Evolutionary conservation across 1,139 yeast species (phyloP).

Genomic region (Geotrichum bryndzae): DNA sequence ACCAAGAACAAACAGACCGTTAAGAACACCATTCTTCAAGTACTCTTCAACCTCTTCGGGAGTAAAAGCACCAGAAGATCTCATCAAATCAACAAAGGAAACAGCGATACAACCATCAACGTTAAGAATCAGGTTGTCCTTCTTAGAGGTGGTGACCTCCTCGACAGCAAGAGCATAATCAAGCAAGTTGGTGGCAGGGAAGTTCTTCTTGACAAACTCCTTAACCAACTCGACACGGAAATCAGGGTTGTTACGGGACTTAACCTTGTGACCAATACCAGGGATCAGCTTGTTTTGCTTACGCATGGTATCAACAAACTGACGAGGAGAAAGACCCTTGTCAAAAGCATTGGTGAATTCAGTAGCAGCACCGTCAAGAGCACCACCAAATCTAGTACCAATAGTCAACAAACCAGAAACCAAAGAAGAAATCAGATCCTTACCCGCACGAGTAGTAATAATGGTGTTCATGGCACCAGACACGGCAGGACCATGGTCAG

Average conservation of each 20-base stretch:
- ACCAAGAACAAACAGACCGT: constrained; percentile 44
- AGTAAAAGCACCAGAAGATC: constrained; percentile 43
- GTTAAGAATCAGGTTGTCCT: constrained; percentile 43
- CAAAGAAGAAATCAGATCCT: constrained; percentile 43
- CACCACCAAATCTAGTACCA: constrained; percentile 45
- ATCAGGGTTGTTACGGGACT: constrained; percentile 45
- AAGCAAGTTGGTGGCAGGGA: constrained; percentile 40
- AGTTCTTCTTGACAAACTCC: constrained; percentile 42
- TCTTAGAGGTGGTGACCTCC: constrained; percentile 45
- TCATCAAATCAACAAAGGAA: constrained; percentile 41
- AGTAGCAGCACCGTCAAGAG: constrained; percentile 44
- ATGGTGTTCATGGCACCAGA: constrained; percentile 47
- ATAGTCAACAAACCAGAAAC: constrained; percentile 43
- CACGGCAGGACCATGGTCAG: constrained; percentile 47
- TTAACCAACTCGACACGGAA: constrained; percentile 45
- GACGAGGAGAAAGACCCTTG: constrained; percentile 42
- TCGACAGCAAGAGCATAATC: constrained; percentile 47
- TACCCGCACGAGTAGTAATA: constrained; percentile 45
- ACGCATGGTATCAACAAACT: constrained; percentile 44
- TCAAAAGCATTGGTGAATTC: constrained; percentile 43
- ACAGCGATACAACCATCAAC: constrained; percentile 46
- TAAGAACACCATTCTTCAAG: constrained; percentile 43
- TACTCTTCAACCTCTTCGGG: constrained; percentile 43
- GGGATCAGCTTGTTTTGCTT: constrained; percentile 45
- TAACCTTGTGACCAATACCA: constrained; percentile 45